These are phyloP conservation scores for Chaetomium fimeti DNA, from an alignment of 495 filamentous ascomycete genomes.

Conservation along the genomic window DNA sequence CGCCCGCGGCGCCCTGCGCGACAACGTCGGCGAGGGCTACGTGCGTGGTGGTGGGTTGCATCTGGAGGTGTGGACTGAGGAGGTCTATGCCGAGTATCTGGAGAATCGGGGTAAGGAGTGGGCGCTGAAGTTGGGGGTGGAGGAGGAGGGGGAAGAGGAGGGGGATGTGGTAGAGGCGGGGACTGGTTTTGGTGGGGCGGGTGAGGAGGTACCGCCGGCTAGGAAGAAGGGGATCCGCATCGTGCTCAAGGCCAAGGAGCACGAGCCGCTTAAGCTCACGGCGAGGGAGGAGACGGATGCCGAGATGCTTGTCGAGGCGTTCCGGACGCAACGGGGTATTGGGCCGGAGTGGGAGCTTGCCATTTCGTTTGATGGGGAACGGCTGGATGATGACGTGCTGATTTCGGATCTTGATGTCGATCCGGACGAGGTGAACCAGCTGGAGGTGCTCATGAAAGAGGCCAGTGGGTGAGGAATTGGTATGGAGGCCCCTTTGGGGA, in stretches of 20 bases:
- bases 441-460: conserved; percentile 70
- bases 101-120: conserved; percentile 41
- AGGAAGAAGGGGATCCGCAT: conserved; percentile 58
- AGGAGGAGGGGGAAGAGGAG: conserved; percentile 18
- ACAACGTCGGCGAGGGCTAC: conserved; percentile 37
- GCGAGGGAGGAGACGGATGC: conserved; percentile 42
- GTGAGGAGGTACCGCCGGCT: conserved; percentile 17
- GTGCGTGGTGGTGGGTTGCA: conserved; percentile 51
- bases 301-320: conserved; percentile 40
- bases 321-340: conserved; percentile 37
- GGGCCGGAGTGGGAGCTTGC: conserved; percentile 52
- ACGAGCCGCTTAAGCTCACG: conserved; percentile 39
- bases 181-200: neutral
- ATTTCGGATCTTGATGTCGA: conserved; percentile 69
- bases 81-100: conserved; percentile 52
- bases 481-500: neutral
- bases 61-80: conserved; percentile 72
- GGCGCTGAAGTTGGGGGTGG: conserved; percentile 29
- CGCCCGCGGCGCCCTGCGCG: conserved; percentile 35
- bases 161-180: neutral
- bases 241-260: conserved; percentile 49
- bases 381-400: conserved; percentile 57
- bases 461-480: neutral
- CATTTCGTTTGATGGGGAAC: conserved; percentile 79
- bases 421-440: conserved; percentile 64